Percentiles rank a stretch among this genome's conserved stretches.
Conservation (phyloP, 169 alveolate species). For the Plasmodium chabaudi region DNA sequence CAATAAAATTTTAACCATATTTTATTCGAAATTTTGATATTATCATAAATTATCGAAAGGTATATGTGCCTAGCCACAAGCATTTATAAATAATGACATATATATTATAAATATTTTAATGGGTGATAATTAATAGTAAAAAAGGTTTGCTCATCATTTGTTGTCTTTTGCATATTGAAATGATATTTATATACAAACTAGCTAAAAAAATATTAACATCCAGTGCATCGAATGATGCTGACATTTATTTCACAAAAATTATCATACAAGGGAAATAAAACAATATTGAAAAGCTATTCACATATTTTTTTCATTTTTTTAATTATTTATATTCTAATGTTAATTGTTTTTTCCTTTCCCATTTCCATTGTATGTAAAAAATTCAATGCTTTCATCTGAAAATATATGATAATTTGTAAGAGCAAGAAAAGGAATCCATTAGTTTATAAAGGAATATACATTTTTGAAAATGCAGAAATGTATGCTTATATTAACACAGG, state of each 20-base stretch:
- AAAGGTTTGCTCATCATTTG: too few relatives aligned
- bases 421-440: background rate
- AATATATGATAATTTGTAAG: background rate
- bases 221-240: too few relatives aligned
- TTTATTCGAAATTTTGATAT: too few relatives aligned
- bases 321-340: background rate
- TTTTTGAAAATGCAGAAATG: background rate
- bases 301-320: background rate
- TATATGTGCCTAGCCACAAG: too few relatives aligned
- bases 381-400: constrained; percentile 65
- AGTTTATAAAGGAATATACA: background rate
- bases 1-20: too few relatives aligned
- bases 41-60: too few relatives aligned
- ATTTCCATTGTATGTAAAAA: constrained; percentile 61
- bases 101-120: background rate
- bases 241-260: too few relatives aligned
- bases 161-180: too few relatives aligned
- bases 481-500: constrained; percentile 2
- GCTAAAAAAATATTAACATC: too few relatives aligned
- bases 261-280: too few relatives aligned
- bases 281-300: too few relatives aligned
- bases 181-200: too few relatives aligned
- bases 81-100: background rate
- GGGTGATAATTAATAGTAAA: background rate
- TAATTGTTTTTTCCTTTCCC: constrained; percentile 50